Evolutionary conservation across 108 stramenopile species (phyloP), one percentile per base, ranked within the genome.

Genomic region (Pseudonitzschia multistriata): DNA sequence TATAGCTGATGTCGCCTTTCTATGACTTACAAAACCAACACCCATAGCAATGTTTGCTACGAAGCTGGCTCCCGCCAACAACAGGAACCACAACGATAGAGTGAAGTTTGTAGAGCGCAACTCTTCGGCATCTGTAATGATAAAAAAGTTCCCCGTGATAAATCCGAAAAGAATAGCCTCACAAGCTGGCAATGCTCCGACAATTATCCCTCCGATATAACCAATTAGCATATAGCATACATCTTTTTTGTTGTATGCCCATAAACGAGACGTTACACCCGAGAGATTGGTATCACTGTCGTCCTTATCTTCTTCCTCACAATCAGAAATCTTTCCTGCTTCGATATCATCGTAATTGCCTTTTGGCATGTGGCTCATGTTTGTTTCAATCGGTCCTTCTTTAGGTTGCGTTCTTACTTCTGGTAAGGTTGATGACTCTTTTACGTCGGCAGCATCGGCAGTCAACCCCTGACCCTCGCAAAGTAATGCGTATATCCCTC

Each of bases 11-110:
- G 14, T 55, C 54, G 24, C 29, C n/a, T 21, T 55, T 7, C 14
- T 13, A 7, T 14, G 13, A 55, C 54, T 55, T n/a, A 55, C 54
- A 55, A 55, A 55, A 30, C 54, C 54, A 55, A 55, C 54, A 0
- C 54, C 54, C 54, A 55, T 55, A 14, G 54, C 54, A 30, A 55
- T 55, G 27, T 55, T 55, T 55, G 54, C 54, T 55, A 55, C 24
- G 27, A 55, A 55, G 29, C 54, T 55, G 4, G 54, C 54, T 30
- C 29, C 54, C 27, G 54, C 54, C 54, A 55, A 55, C 5, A 55
- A n/a, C 27, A 55, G 29, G n/a, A 55, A 25, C 54, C 54, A 55
- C 4, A 55, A 13, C 13, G 47, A 27, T 5, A 24, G 27, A 30
- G 4, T 25, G 54, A 55, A 55, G 54, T 55, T 25, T 30, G 29